phyloP scores from a whole-genome alignment of 2,329 filamentous ascomycete species.

The Aspergillus neoniger region DNA sequence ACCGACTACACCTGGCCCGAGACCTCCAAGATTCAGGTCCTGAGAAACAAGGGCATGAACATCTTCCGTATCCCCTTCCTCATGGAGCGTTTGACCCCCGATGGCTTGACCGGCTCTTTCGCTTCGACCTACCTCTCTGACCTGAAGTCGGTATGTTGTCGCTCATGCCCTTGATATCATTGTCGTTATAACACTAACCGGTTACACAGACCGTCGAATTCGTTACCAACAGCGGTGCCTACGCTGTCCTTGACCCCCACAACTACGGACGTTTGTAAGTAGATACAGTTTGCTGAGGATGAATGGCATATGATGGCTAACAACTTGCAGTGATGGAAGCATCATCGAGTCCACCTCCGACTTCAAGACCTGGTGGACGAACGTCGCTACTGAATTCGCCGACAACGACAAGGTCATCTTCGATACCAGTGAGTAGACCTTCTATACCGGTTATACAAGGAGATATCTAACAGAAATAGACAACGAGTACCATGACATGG shows the following conservation, averaged over 20 bases:
- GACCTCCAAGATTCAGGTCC: slow-evolving; percentile 52
- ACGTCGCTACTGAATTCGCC: slow-evolving; percentile 56
- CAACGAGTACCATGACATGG: slow-evolving; percentile 68
- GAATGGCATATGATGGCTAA: background rate
- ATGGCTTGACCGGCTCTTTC: slow-evolving; percentile 45
- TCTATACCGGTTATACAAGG: slow-evolving; percentile 13
- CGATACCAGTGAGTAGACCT: slow-evolving; percentile 52
- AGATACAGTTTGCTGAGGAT: background rate
- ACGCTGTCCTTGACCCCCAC: slow-evolving; percentile 62
- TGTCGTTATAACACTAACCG: slow-evolving; percentile 2
- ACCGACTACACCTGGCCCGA: slow-evolving; percentile 66
- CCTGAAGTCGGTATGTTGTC: slow-evolving; percentile 31
- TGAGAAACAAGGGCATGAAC: slow-evolving; percentile 58
- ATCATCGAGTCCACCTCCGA: slow-evolving; percentile 46
- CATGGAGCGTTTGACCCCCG: slow-evolving; percentile 58
- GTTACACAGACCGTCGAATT: slow-evolving; percentile 33
- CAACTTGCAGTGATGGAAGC: slow-evolving; percentile 24
- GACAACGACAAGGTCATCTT: slow-evolving; percentile 61
- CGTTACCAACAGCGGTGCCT: slow-evolving; percentile 51
- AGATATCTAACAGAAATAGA: slow-evolving; percentile 42
- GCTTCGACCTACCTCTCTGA: slow-evolving; percentile 48
- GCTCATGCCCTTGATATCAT: background rate
- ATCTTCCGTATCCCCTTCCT: slow-evolving; percentile 59
- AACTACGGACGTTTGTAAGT: slow-evolving; percentile 56
- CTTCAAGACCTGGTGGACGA: slow-evolving; percentile 62